A percentile compares a stretch with the other conserved stretches of the same genome.
Conservation (phyloP, 2,329 filamentous ascomycete species). For the Purpureocillium lavendulum region DNA sequence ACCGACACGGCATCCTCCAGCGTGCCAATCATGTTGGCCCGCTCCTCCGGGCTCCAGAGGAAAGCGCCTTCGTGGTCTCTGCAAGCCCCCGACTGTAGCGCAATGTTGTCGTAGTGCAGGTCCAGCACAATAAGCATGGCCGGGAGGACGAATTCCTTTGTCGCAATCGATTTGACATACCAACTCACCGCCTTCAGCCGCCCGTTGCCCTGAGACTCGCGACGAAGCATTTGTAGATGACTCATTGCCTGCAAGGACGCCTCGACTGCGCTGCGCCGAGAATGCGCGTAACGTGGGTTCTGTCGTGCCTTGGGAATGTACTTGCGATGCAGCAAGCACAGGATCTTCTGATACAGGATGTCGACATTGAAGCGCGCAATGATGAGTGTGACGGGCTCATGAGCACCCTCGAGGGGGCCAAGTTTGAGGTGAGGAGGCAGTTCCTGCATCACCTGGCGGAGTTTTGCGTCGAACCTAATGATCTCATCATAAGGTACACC, state of each 20-base stretch:
- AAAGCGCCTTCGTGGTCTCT: slow-evolving; percentile 34
- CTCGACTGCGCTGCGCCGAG: slow-evolving; percentile 75
- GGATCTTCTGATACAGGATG: slow-evolving; percentile 78
- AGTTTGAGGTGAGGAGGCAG: slow-evolving; percentile 76
- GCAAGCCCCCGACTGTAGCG: slow-evolving; percentile 29
- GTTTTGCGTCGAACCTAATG: slow-evolving; percentile 49
- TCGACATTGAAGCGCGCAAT: slow-evolving; percentile 80
- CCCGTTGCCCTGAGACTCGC: slow-evolving; percentile 65
- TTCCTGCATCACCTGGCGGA: slow-evolving; percentile 54
- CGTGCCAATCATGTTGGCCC: slow-evolving; percentile 66
- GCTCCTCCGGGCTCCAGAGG: slow-evolving; percentile 51
- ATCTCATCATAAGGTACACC: slow-evolving; percentile 56
- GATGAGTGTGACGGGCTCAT: slow-evolving; percentile 76
- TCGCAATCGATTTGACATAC: slow-evolving; percentile 71
- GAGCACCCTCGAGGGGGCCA: slow-evolving; percentile 63
- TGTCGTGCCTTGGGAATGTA: slow-evolving; percentile 72
- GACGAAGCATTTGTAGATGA: slow-evolving; percentile 67
- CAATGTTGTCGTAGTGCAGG: slow-evolving; percentile 59
- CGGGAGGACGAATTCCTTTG: slow-evolving; percentile 77
- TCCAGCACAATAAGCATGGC: slow-evolving; percentile 81
- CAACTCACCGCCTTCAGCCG: slow-evolving; percentile 66
- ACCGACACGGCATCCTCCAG: slow-evolving; percentile 68
- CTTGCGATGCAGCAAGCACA: slow-evolving; percentile 82
- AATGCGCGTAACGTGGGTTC: slow-evolving; percentile 76
- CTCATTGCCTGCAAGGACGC: slow-evolving; percentile 74